These are phyloP conservation scores for Chamaecyparis obtusa DNA, from an alignment of 75 land plant genomes.

Conservation along the genomic window DNA sequence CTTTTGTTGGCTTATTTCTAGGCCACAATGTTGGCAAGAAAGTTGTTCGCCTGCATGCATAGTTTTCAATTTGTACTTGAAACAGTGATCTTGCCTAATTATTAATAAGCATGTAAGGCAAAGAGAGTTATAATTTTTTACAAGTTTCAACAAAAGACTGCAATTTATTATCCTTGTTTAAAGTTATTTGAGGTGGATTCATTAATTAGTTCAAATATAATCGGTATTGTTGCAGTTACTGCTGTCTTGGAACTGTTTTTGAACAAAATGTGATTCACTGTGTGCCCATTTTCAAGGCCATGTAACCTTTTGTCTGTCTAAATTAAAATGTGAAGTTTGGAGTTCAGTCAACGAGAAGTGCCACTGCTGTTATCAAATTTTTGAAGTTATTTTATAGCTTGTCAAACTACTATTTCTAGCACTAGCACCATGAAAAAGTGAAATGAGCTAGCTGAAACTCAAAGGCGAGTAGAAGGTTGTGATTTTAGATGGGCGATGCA, in stretches of 20 bases:
- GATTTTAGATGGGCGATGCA: no score
- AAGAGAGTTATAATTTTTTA: not conserved
- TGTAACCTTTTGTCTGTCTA: not conserved
- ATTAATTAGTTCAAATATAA: not conserved
- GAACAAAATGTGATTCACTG: not conserved
- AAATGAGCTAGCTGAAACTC: no score
- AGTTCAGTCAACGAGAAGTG: not conserved
- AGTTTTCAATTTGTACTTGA: not conserved
- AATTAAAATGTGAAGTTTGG: not conserved
- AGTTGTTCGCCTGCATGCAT: slow-evolving; percentile 29
- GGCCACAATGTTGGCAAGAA: slow-evolving; percentile 67
- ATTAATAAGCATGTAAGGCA: not conserved
- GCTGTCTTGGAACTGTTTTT: not conserved
- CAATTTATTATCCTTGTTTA: not conserved
- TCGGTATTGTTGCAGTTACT: not conserved
- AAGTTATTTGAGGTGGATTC: not conserved
- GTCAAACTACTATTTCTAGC: not conserved
- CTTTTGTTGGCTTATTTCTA: slow-evolving; percentile 48
- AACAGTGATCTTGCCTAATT: not conserved
- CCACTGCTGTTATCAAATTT: not conserved
- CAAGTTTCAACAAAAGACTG: not conserved
- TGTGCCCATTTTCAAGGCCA: not conserved
- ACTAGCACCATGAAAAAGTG: no score
- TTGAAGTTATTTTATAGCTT: not conserved
- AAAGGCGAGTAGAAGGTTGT: no score